Base-by-base conservation (phyloP, 1,284 basidiomycete genomes). In the Phylloboletellus chloephorus region DNA sequence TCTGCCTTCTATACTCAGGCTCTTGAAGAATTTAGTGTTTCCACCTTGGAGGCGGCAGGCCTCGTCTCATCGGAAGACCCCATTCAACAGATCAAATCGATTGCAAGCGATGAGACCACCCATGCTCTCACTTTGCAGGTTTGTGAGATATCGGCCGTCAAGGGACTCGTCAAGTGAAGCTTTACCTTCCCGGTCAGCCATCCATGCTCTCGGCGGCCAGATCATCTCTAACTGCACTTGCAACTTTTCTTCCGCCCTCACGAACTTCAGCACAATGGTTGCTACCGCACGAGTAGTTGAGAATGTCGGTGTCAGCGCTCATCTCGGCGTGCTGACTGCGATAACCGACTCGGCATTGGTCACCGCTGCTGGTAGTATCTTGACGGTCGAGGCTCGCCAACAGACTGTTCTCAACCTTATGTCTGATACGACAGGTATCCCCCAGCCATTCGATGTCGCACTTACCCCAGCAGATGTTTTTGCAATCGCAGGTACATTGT, bases 331-430 rank as follows among this genome's bases (percentile, higher is more conserved):
- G 38, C 79, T 82, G 6, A 69, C 74, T 40, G 73, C 84, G 39
- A 55, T 89, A 38, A 60, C 67, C 16, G 79, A 88, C 53, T 76
- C 80, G n/a, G 63, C 68, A 24, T 58, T 89, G 50, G 67, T 88
- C 38, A 74, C 74, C 39, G 73, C 78, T 21, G 87, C 87, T 35
- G 88, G 73, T 7, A 79, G 80, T 20, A 91, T 92, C 64, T 60
- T 88, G 58, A 86, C 88, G 25, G 71, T 86, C 39, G 88, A 92
- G 60, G 82, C 86, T 19, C 81, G 89, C 41, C 88, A 91, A 58
- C 82, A 88, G 60, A 81, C 79, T 4, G 64, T 89, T 25, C 69
- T 89, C 31, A 89, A 90, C 66, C 57, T 86, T 46, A 56, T 90
- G 44, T 74, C 71, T 43, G 71, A 68, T 42, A 82, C 76, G 10